A percentile compares a stretch with the other conserved stretches of the same genome.
These are phyloP conservation scores for Pseudogymnoascus sp. DNA, from an alignment of 2,329 filamentous ascomycete species.

Conservation along the genomic window DNA sequence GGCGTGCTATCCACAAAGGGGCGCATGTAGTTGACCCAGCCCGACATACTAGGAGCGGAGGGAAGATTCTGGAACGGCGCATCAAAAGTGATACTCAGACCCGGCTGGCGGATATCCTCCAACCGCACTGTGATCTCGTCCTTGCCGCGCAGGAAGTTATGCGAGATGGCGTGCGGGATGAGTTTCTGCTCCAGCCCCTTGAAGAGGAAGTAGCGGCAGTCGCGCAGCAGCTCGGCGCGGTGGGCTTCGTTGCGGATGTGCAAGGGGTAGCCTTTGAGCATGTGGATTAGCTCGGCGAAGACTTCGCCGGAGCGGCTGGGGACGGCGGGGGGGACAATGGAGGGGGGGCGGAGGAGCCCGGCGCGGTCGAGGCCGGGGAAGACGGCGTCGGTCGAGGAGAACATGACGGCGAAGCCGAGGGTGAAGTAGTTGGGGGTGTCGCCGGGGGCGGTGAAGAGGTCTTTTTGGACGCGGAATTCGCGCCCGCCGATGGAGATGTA, in stretches of 20 bases:
- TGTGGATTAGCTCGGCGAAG: slow-evolving; percentile 73
- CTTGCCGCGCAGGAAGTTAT: slow-evolving; percentile 59
- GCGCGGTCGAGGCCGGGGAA: slow-evolving; percentile 79
- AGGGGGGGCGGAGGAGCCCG: slow-evolving; percentile 74
- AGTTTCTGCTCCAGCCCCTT: slow-evolving; percentile 84
- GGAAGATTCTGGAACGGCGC: slow-evolving; percentile 16
- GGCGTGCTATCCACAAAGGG: slow-evolving; percentile 74
- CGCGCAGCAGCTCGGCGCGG: slow-evolving; percentile 66
- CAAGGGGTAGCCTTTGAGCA: slow-evolving; percentile 77
- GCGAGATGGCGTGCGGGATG: slow-evolving; percentile 67
- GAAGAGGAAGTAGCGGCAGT: slow-evolving; percentile 89
- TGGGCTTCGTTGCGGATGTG: slow-evolving; percentile 69
- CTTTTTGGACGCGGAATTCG: slow-evolving; percentile 83
- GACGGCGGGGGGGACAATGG: slow-evolving; percentile 74
- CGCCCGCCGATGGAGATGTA: slow-evolving; percentile 83
- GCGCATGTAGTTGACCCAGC: slow-evolving; percentile 71
- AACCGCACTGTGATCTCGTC: slow-evolving; percentile 73
- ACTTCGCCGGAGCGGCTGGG: slow-evolving; percentile 74
- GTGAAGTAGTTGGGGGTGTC: slow-evolving; percentile 96
- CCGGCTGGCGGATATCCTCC: slow-evolving; percentile 83
- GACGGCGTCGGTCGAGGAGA: slow-evolving; percentile 67
- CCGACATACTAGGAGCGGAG: slow-evolving; percentile 22
- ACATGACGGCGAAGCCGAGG: slow-evolving; percentile 81
- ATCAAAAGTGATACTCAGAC: slow-evolving; percentile 58
- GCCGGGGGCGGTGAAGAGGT: slow-evolving; percentile 75